A percentile compares a stretch with the other conserved stretches of the same genome.
Conservation (phyloP, 306 rosid species). For the Canavalia ensiformis region DNA sequence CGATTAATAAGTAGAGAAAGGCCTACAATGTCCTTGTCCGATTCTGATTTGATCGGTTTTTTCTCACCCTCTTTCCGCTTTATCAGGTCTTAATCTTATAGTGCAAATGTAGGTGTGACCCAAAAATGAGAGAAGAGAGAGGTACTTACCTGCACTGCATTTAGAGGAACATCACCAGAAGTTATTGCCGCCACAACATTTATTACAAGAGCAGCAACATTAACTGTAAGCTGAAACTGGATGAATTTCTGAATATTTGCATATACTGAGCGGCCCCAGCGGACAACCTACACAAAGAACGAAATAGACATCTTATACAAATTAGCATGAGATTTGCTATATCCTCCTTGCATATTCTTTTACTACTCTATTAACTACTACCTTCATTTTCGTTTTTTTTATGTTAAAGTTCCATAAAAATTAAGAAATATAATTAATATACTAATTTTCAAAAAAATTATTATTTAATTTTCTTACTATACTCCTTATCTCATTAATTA, state of each 20-base stretch:
- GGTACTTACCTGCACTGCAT: constrained; percentile 83
- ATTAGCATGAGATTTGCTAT: background rate
- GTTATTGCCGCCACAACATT: constrained; percentile 93
- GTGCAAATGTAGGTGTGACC: constrained; percentile 26
- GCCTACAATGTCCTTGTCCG: background rate
- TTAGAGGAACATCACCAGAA: constrained; percentile 87
- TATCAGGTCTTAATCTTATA: constrained; percentile 22
- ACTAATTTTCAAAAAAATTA: no score
- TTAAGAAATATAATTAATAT: no score
- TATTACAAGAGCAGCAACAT: constrained; percentile 95
- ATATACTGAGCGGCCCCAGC: constrained; percentile 99
- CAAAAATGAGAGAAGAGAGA: constrained; percentile 33
- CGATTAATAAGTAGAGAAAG: background rate
- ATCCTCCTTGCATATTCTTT: no score
- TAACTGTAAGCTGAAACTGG: constrained; percentile 97
- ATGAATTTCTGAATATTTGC: constrained; percentile 98
- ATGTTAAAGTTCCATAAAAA: no score
- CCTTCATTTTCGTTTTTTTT: no score
- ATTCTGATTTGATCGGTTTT: background rate
- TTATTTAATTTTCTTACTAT: no score
- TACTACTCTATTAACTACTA: no score
- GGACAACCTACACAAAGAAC: constrained; percentile 77
- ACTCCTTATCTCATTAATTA: no score
- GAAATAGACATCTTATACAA: constrained; percentile 35
- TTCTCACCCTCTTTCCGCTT: constrained; percentile 40